phyloP scores from a whole-genome alignment of 331 rosid genomes.

The Quercus phellos region DNA sequence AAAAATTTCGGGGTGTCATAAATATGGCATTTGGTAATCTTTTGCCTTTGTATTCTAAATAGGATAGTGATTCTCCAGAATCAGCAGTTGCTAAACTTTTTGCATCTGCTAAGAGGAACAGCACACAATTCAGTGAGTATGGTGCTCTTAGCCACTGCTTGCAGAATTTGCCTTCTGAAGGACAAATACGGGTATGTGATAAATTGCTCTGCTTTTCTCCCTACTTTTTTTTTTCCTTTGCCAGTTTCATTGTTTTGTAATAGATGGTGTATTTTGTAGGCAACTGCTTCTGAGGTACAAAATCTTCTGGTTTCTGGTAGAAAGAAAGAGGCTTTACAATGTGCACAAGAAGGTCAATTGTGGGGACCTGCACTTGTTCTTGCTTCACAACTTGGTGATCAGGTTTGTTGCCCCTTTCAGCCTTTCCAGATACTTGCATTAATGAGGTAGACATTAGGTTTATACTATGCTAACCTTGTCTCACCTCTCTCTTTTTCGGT shows the following conservation, averaged over 20 bases:
- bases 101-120: constrained; percentile 56
- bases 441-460: constrained; percentile 6
- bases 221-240: background rate
- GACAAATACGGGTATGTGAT: constrained; percentile 57
- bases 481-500: constrained; percentile 8
- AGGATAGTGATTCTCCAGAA: constrained; percentile 87
- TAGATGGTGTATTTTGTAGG: constrained; percentile 43
- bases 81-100: constrained; percentile 85
- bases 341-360: constrained; percentile 88
- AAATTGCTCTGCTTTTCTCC: constrained; percentile 3
- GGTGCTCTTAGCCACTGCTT: constrained; percentile 53
- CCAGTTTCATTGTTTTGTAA: background rate
- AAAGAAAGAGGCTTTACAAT: constrained; percentile 81
- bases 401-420: constrained; percentile 48
- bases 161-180: constrained; percentile 80
- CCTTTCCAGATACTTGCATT: constrained; percentile 5
- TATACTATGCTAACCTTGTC: constrained; percentile 1
- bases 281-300: constrained; percentile 85
- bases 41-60: constrained; percentile 21
- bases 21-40: background rate
- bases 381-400: constrained; percentile 95
- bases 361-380: constrained; percentile 99
- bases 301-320: constrained; percentile 80
- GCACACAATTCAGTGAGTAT: constrained; percentile 44
- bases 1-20: background rate